phyloP scores from a whole-genome alignment of 106 monocot species.

The Dioscorea dumetorum region DNA sequence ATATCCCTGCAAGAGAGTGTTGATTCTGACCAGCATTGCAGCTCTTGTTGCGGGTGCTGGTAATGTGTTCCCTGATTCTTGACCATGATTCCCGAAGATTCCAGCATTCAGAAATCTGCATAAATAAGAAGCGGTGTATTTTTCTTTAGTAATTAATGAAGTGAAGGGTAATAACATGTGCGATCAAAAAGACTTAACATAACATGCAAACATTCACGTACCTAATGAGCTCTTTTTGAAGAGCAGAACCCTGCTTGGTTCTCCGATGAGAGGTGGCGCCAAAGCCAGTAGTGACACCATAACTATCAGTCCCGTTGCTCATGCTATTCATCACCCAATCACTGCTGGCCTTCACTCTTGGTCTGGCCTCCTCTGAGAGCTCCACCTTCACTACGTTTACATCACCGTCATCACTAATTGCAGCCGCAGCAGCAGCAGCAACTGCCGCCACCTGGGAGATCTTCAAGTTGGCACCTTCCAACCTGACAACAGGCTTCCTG shows the following conservation, averaged over 20 bases:
- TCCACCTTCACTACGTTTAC: not conserved
- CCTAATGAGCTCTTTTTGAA: slow-evolving; percentile 73
- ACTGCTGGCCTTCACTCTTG: slow-evolving; percentile 9
- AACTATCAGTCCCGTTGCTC: slow-evolving; percentile 57
- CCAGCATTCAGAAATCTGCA: slow-evolving; percentile 65
- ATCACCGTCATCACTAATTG: slow-evolving; percentile 11
- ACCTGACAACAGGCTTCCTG: slow-evolving; percentile 18
- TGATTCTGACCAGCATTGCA: slow-evolving; percentile 67
- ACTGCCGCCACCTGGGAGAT: slow-evolving; percentile 54
- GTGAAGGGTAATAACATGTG: too few relatives aligned
- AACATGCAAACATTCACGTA: too few relatives aligned
- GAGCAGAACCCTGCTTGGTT: slow-evolving; percentile 60
- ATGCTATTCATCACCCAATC: slow-evolving; percentile 25
- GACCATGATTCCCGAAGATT: slow-evolving; percentile 29
- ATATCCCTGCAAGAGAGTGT: slow-evolving; percentile 74
- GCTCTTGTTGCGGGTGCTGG: slow-evolving; percentile 32
- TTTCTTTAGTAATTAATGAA: too few relatives aligned
- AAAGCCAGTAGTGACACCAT: slow-evolving; percentile 86
- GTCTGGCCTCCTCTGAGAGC: slow-evolving; percentile 7
- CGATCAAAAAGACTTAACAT: too few relatives aligned
- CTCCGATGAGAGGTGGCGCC: slow-evolving; percentile 63
- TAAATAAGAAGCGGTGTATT: too few relatives aligned
- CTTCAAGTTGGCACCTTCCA: slow-evolving; percentile 47
- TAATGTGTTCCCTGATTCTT: slow-evolving; percentile 18
- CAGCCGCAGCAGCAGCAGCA: slow-evolving; percentile 5